These are phyloP conservation scores for Conringia planisiliqua DNA, from an alignment of 345 rosid species.

Conservation along the genomic window DNA sequence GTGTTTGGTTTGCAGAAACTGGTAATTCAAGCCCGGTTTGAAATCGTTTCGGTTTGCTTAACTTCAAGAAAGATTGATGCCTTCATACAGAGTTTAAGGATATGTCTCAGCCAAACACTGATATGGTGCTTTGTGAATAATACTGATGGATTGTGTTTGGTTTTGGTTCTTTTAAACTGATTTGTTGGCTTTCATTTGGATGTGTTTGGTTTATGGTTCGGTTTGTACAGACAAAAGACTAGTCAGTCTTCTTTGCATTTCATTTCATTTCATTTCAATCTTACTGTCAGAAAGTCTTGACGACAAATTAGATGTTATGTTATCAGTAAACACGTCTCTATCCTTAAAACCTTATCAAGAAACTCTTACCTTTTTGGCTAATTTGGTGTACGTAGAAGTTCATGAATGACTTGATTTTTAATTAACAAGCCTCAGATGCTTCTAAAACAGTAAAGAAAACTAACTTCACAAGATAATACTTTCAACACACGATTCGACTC, in stretches of 20 bases:
- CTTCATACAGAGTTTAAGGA: slow-evolving; percentile 7
- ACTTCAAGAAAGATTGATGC: slow-evolving; percentile 20
- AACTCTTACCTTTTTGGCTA: too few relatives aligned
- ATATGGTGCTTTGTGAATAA: slow-evolving; percentile 19
- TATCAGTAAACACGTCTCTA: too few relatives aligned
- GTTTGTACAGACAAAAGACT: background rate
- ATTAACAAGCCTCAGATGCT: too few relatives aligned
- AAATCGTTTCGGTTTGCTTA: slow-evolving; percentile 6
- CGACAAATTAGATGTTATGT: too few relatives aligned
- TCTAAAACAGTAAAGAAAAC: too few relatives aligned
- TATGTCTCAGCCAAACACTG: slow-evolving; percentile 7
- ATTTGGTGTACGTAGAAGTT: too few relatives aligned
- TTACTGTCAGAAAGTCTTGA: too few relatives aligned
- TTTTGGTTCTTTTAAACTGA: slow-evolving; percentile 14
- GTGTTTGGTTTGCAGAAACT: slow-evolving; percentile 24
- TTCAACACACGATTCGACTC: too few relatives aligned
- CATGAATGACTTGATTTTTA: too few relatives aligned
- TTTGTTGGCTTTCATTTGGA: slow-evolving; percentile 12
- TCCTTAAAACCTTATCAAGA: too few relatives aligned
- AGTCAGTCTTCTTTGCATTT: background rate
- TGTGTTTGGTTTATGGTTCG: slow-evolving; percentile 7
- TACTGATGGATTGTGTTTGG: slow-evolving; percentile 23
- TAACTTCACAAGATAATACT: too few relatives aligned
- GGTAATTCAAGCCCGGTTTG: slow-evolving; percentile 4
- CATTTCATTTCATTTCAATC: too few relatives aligned